These are phyloP conservation scores for Penicillium sp. DNA, from an alignment of 2,329 filamentous ascomycete genomes.

Conservation along the genomic window DNA sequence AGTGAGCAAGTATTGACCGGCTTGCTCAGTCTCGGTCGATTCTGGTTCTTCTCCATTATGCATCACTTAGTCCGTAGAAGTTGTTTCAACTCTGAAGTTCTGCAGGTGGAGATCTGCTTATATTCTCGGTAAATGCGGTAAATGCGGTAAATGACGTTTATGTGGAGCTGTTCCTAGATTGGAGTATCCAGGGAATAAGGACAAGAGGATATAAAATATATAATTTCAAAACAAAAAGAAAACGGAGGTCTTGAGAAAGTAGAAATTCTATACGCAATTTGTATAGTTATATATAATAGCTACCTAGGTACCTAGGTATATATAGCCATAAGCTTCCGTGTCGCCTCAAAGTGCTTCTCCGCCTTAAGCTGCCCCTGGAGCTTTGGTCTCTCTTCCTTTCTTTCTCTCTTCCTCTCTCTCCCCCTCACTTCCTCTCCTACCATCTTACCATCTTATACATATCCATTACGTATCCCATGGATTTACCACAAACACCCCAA, in stretches of 20 bases:
- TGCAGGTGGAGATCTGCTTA: too few species aligned
- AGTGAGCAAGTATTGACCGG: slow-evolving; percentile 48
- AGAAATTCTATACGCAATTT: background rate
- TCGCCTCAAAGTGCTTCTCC: background rate
- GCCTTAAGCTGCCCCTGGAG: background rate
- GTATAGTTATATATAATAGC: too few species aligned
- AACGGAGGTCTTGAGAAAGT: background rate
- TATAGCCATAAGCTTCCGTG: background rate
- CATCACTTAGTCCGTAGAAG: background rate
- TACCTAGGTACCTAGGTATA: too few species aligned
- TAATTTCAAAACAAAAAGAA: background rate
- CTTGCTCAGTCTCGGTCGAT: background rate
- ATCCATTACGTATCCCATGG: background rate
- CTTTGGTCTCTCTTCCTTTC: background rate
- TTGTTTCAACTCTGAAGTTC: background rate
- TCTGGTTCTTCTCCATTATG: background rate
- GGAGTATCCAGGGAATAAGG: background rate
- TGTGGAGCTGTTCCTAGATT: background rate
- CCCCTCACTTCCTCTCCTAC: background rate
- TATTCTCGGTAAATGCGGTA: background rate
- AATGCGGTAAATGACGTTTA: background rate
- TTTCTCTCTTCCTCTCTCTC: background rate
- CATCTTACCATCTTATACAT: background rate
- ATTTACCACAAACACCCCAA: slow-evolving; percentile 9
- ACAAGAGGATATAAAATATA: background rate